These are phyloP conservation scores for Kluyveromyces wickerhamii DNA, from an alignment of 805 yeast species.

Conservation along the genomic window DNA sequence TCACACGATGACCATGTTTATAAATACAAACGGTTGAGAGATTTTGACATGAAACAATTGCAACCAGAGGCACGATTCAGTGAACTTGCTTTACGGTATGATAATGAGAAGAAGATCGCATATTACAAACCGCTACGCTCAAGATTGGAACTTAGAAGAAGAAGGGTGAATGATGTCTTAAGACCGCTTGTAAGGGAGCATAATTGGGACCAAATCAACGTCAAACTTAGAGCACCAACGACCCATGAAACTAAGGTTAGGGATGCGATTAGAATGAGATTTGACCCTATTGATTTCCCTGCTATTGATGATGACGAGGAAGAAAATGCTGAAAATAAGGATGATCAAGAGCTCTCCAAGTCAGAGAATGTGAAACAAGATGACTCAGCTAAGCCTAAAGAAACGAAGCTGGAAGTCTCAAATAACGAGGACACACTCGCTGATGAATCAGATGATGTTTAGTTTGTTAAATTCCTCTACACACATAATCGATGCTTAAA, in stretches of 20 bases:
- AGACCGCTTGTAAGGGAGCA: conserved; percentile 41
- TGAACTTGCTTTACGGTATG: conserved; percentile 63
- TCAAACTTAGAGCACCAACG: conserved; percentile 55
- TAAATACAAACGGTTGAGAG: conserved; percentile 59
- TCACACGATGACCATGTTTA: conserved; percentile 42
- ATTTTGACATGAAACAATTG: conserved; percentile 65
- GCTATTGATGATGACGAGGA: conserved; percentile 27
- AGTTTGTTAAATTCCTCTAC: too few relatives aligned
- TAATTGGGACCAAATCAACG: conserved; percentile 47
- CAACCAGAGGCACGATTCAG: conserved; percentile 23
- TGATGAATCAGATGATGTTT: too few relatives aligned
- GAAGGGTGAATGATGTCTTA: conserved; percentile 51
- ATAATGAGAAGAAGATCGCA: conserved; percentile 47
- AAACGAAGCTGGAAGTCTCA: too few relatives aligned
- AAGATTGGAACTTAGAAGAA: conserved; percentile 72
- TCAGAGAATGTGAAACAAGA: too few relatives aligned
- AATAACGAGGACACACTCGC: too few relatives aligned
- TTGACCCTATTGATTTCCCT: conserved; percentile 60
- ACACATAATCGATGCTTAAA: too few relatives aligned
- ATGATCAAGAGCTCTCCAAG: background rate
- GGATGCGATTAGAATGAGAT: conserved; percentile 52
- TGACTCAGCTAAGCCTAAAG: too few relatives aligned
- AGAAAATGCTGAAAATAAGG: conserved; percentile 2
- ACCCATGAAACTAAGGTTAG: conserved; percentile 48
- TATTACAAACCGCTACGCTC: conserved; percentile 73